These are phyloP conservation scores for Oryza brachyantha DNA, from an alignment of 176 grass and related monocot genomes.

Conservation along the genomic window DNA sequence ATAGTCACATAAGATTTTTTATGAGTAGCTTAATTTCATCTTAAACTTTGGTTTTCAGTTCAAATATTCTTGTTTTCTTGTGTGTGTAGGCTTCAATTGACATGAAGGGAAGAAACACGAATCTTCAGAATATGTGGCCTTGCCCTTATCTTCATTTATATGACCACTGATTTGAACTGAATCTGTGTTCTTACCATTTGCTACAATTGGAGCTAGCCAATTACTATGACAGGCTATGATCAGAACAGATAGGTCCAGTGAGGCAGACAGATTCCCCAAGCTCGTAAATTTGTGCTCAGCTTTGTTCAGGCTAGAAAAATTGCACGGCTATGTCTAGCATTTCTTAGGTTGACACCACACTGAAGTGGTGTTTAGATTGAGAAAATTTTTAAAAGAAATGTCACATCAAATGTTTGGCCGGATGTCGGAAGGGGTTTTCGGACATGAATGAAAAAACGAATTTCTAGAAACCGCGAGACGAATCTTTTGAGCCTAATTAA, in stretches of 20 bases:
- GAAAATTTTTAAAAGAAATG: too few relatives aligned
- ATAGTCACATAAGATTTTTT: neutral
- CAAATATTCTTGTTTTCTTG: neutral
- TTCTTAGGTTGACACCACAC: constrained; percentile 1
- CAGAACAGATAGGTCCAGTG: constrained; percentile 23
- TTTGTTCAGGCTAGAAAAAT: constrained; percentile 23
- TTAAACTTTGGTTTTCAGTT: neutral
- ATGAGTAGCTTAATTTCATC: constrained; percentile 14
- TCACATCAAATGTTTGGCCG: too few relatives aligned
- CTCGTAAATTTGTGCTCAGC: constrained; percentile 29
- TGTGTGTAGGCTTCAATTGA: neutral
- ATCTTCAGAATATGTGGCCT: neutral
- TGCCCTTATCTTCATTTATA: neutral
- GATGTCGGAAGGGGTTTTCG: too few relatives aligned
- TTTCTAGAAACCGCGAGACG: too few relatives aligned
- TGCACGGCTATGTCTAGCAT: constrained; percentile 22
- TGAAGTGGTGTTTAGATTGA: too few relatives aligned
- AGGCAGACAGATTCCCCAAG: constrained; percentile 29
- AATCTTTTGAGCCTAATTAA: too few relatives aligned
- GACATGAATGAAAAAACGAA: too few relatives aligned
- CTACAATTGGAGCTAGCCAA: constrained; percentile 1
- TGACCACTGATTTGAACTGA: constrained; percentile 18
- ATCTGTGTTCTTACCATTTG: neutral
- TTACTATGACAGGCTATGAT: constrained; percentile 22
- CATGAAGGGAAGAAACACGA: neutral